Conservation (phyloP, 2,329 filamentous ascomycete species). For the Alternaria novae-zelandiae region DNA sequence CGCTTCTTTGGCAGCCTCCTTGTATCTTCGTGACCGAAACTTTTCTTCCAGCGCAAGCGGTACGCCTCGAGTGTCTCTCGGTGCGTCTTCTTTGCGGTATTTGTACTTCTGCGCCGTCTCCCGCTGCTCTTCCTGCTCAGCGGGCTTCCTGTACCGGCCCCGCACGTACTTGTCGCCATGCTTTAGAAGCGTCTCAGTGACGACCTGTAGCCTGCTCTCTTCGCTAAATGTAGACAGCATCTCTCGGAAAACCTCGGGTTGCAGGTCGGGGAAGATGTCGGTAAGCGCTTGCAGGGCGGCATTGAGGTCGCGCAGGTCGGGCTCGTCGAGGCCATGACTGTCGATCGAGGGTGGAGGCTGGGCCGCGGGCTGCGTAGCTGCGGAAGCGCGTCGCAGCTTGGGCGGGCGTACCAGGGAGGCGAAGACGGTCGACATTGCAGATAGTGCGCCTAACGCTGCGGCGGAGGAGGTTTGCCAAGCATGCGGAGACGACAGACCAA, state of each 20-base stretch:
- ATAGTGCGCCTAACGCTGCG: constrained; percentile 12
- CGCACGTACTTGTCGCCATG: constrained; percentile 73
- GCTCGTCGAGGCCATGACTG: constrained; percentile 54
- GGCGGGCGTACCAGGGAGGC: constrained; percentile 42
- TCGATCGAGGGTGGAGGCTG: constrained; percentile 3
- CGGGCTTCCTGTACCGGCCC: constrained; percentile 61
- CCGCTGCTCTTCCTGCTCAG: constrained; percentile 44
- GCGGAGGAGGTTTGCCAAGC: constrained; percentile 1
- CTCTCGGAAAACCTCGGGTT: constrained; percentile 81
- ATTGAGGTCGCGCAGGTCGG: constrained; percentile 74
- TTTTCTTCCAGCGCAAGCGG: constrained; percentile 65
- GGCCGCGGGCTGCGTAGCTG: constrained; percentile 12
- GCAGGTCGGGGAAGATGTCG: constrained; percentile 79
- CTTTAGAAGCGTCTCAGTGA: constrained; percentile 78
- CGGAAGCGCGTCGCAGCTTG: constrained; percentile 23
- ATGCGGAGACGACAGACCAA: constrained; percentile 3
- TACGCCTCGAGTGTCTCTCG: constrained; percentile 40
- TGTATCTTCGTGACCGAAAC: constrained; percentile 73
- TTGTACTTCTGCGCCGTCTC: constrained; percentile 41
- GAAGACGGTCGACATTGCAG: constrained; percentile 45
- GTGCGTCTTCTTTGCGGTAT: constrained; percentile 38
- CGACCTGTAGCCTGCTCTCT: constrained; percentile 77
- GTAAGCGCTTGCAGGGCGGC: constrained; percentile 70
- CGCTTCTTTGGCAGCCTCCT: constrained; percentile 69
- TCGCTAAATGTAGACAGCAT: constrained; percentile 77